Evolutionary conservation across 441 rosid species (phyloP).

Genomic region (Adansonia grandidieri): DNA sequence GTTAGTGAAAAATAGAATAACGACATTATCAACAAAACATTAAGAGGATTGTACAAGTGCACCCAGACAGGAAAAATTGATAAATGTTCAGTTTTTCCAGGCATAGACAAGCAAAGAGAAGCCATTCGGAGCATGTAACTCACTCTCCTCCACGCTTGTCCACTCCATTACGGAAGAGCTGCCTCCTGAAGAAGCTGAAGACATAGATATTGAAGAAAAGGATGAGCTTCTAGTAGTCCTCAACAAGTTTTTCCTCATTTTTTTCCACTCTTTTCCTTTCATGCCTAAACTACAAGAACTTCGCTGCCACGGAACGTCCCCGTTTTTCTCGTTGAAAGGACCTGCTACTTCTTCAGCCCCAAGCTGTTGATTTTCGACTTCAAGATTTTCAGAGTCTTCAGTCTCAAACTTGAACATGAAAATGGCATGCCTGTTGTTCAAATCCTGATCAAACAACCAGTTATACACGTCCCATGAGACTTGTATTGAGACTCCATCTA

Average conservation of each 20-base stretch:
- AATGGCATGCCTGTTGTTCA: conserved; percentile 54
- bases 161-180: conserved; percentile 88
- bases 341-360: conserved; percentile 6
- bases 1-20: conserved; percentile 27
- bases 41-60: not conserved
- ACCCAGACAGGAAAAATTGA: not conserved
- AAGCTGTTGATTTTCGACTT: conserved; percentile 30
- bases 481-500: conserved; percentile 74
- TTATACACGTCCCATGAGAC: conserved; percentile 94
- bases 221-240: conserved; percentile 68
- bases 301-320: conserved; percentile 47
- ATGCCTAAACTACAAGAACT: conserved; percentile 50
- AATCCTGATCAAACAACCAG: conserved; percentile 68
- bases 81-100: conserved; percentile 68
- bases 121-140: conserved; percentile 55
- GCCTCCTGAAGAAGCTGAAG: conserved; percentile 76
- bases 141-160: conserved; percentile 77
- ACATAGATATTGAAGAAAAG: conserved; percentile 73
- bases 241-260: conserved; percentile 69
- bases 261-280: conserved; percentile 69
- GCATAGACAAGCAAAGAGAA: conserved; percentile 79
- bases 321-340: conserved; percentile 35
- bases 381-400: conserved; percentile 32
- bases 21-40: conserved; percentile 13
- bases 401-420: conserved; percentile 83